Conservation (phyloP, 2,329 filamentous ascomycete genomes). For the Cladobotryum mycophilum region DNA sequence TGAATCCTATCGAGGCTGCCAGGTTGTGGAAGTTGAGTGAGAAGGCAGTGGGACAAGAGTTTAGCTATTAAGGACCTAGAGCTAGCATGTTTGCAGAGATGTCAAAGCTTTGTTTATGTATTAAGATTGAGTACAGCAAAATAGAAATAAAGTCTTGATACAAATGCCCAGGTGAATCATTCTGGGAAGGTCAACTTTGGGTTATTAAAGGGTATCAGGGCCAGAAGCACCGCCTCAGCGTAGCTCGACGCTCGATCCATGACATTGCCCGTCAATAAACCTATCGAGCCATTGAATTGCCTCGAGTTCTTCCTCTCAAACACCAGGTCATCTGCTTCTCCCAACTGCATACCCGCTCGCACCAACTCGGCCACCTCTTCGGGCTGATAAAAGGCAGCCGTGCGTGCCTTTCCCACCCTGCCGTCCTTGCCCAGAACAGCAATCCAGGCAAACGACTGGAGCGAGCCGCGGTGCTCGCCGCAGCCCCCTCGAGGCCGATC, state of each 20-base stretch:
- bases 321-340: conserved; percentile 32
- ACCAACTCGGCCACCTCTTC: conserved; percentile 30
- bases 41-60: conserved; percentile 37
- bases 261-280: conserved; percentile 33
- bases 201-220: conserved; percentile 36
- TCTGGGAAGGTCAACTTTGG: conserved; percentile 23
- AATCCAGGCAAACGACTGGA: conserved; percentile 37
- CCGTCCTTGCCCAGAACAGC: conserved; percentile 22
- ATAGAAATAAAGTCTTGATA: no score
- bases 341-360: conserved; percentile 33
- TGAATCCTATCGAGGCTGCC: conserved; percentile 30
- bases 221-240: conserved; percentile 33
- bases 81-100: no score
- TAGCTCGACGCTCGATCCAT: conserved; percentile 32
- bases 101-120: no score
- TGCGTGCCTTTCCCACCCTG: conserved; percentile 30
- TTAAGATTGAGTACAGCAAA: no score
- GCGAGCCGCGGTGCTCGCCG: conserved; percentile 20
- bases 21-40: conserved; percentile 42
- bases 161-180: not conserved
- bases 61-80: conserved; percentile 19
- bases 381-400: conserved; percentile 31
- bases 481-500: conserved; percentile 38
- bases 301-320: conserved; percentile 33
- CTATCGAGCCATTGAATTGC: conserved; percentile 33